A percentile compares a stretch with the other conserved stretches of the same genome.
Evolutionary conservation across 805 yeast genomes (phyloP).

Genomic region (Hanseniaspora clermontiae): DNA sequence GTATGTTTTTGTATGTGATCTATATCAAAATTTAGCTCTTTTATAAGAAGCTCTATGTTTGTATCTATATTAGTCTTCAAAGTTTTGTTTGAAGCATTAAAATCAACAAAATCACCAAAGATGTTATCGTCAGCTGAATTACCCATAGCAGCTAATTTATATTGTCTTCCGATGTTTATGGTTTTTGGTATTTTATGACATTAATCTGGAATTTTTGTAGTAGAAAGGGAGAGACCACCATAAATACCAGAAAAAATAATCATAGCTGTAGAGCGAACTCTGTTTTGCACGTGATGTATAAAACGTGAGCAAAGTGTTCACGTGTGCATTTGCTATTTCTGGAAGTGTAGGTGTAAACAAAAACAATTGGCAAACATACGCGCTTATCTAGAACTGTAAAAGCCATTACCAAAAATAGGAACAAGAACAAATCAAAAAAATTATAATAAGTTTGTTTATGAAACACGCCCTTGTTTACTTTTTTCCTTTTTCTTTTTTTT

Average conservation of each 20-base stretch:
- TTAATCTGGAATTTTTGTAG: too few relatives aligned
- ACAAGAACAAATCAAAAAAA: not conserved
- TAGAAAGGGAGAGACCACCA: too few relatives aligned
- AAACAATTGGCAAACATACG: not conserved
- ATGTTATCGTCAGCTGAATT: not conserved
- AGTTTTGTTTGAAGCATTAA: not conserved
- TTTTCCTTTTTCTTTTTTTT: too few relatives aligned
- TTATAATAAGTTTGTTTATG: not conserved
- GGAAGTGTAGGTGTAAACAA: not conserved
- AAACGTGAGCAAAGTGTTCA: not conserved
- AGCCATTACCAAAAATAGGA: not conserved
- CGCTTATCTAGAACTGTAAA: not conserved
- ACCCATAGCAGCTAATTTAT: not conserved
- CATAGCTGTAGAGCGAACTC: too few relatives aligned
- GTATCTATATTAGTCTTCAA: not conserved
- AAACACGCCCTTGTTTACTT: not conserved
- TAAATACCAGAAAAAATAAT: too few relatives aligned
- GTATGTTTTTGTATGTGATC: not conserved
- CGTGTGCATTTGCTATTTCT: not conserved
- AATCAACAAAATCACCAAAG: conserved; percentile 12
- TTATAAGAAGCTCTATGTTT: not conserved
- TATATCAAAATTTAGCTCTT: not conserved
- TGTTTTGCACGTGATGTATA: too few relatives aligned
- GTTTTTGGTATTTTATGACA: too few relatives aligned
- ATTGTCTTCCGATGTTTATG: not conserved